Evolutionary conservation across 495 filamentous ascomycete species (phyloP).

Genomic region (Penicillium silybi): DNA sequence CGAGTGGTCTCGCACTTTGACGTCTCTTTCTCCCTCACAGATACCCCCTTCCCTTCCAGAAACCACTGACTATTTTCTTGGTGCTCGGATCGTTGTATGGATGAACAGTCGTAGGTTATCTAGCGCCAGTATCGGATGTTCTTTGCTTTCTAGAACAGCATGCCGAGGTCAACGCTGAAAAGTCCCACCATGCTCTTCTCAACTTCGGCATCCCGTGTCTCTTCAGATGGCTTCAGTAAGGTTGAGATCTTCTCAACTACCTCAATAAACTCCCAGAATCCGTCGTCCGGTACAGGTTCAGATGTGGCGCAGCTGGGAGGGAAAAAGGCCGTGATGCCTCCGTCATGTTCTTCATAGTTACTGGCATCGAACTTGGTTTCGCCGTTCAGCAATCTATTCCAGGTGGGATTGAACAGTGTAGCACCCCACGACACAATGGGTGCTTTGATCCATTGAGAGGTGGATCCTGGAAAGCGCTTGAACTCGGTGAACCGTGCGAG

Average conservation of each 20-base stretch:
- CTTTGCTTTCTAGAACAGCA: slow-evolving; percentile 22
- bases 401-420: slow-evolving; percentile 46
- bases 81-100: too few relatives aligned
- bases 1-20: too few relatives aligned
- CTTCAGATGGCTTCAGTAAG: slow-evolving; percentile 20
- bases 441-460: neutral
- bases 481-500: slow-evolving; percentile 54
- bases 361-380: too few relatives aligned
- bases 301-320: slow-evolving; percentile 12
- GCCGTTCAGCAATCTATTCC: too few relatives aligned
- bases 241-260: slow-evolving; percentile 28
- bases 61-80: too few relatives aligned
- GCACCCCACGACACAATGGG: slow-evolving; percentile 38
- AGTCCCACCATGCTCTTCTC: slow-evolving; percentile 6
- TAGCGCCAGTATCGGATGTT: neutral
- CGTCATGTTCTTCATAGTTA: slow-evolving; percentile 30
- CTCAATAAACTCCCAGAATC: slow-evolving; percentile 32
- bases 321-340: slow-evolving; percentile 46
- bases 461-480: slow-evolving; percentile 11
- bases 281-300: slow-evolving; percentile 7
- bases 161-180: slow-evolving; percentile 32
- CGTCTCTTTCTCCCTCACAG: too few relatives aligned
- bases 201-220: neutral
- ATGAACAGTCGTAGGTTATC: neutral
- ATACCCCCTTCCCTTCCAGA: too few relatives aligned